phyloP scores from a whole-genome alignment of 768 basidiomycete genomes.

The Russula griseocarnosa region DNA sequence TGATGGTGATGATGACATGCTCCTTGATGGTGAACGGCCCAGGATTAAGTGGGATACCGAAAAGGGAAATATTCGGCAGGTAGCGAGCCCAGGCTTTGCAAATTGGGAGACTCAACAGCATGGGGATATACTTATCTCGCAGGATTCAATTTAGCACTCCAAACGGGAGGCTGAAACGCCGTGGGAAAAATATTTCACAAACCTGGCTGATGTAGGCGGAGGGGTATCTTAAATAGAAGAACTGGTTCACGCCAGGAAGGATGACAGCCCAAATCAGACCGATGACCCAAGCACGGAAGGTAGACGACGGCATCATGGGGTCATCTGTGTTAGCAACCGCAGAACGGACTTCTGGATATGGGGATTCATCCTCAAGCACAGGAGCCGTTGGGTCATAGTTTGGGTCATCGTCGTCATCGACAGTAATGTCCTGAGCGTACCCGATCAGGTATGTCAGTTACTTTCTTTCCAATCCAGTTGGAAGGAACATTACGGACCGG shows the following conservation, averaged over 20 bases:
- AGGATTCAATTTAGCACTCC: neutral
- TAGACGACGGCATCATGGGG: conserved; percentile 38
- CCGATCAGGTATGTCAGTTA: too few species aligned
- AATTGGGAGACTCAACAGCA: conserved; percentile 63
- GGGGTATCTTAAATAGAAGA: conserved; percentile 71
- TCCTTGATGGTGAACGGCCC: conserved; percentile 76
- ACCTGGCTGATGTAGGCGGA: conserved; percentile 35
- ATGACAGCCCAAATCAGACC: conserved; percentile 50
- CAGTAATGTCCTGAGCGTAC: conserved; percentile 9
- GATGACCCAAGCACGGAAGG: conserved; percentile 39
- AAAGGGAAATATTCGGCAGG: conserved; percentile 53
- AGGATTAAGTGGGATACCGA: conserved; percentile 54
- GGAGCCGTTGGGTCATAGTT: conserved; percentile 35
- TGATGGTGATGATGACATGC: conserved; percentile 51
- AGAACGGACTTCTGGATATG: conserved; percentile 53
- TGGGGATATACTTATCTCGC: conserved; percentile 49
- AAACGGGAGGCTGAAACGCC: too few species aligned
- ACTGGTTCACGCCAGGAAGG: conserved; percentile 72
- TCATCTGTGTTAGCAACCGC: conserved; percentile 50
- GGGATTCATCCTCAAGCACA: conserved; percentile 44
- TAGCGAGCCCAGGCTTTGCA: conserved; percentile 56
- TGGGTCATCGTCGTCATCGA: conserved; percentile 36
- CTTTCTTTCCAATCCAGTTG: neutral
- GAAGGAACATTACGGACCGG: neutral
- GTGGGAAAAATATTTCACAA: too few species aligned